phyloP scores from a whole-genome alignment of 2,329 filamentous ascomycete species.

The Laburnicola sp. region DNA sequence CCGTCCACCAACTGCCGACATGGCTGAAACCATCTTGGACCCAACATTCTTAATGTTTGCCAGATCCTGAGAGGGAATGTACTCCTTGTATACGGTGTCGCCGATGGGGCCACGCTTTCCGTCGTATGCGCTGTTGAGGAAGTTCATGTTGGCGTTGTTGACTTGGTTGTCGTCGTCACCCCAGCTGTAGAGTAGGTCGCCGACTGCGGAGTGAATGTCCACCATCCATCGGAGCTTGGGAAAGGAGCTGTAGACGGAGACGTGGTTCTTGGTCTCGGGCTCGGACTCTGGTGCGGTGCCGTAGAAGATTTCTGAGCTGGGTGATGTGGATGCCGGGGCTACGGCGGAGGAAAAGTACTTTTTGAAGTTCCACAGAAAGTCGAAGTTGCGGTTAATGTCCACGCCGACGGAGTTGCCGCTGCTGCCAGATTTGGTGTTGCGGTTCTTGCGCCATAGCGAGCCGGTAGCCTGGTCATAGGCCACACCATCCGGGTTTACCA shows the following conservation, averaged over 20 bases:
- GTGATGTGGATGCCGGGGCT: conserved; percentile 47
- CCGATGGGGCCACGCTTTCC: conserved; percentile 54
- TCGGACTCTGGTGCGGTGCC: conserved; percentile 59
- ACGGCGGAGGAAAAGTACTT: conserved; percentile 51
- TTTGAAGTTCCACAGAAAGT: conserved; percentile 60
- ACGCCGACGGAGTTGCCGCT: conserved; percentile 32
- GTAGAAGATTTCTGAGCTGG: conserved; percentile 54
- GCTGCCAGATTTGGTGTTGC: conserved; percentile 46
- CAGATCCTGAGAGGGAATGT: conserved; percentile 40
- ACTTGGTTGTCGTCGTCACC: conserved; percentile 59
- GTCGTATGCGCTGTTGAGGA: conserved; percentile 57
- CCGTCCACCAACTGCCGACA: conserved; percentile 45
- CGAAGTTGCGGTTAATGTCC: conserved; percentile 49
- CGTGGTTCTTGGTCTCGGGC: conserved; percentile 59
- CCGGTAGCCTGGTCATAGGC: conserved; percentile 39
- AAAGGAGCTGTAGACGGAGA: conserved; percentile 56
- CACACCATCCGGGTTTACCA: conserved; percentile 41
- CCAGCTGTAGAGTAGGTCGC: conserved; percentile 60
- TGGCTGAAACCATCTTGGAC: conserved; percentile 38
- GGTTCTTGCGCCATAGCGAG: conserved; percentile 44
- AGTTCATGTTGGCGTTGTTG: conserved; percentile 53
- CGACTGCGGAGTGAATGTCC: conserved; percentile 60
- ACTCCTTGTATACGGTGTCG: conserved; percentile 57
- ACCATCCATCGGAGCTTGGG: conserved; percentile 59
- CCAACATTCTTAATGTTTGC: conserved; percentile 40